Evolutionary conservation across 495 filamentous ascomycete genomes (phyloP).

Genomic region (Hypoxylon lienhwacheense): DNA sequence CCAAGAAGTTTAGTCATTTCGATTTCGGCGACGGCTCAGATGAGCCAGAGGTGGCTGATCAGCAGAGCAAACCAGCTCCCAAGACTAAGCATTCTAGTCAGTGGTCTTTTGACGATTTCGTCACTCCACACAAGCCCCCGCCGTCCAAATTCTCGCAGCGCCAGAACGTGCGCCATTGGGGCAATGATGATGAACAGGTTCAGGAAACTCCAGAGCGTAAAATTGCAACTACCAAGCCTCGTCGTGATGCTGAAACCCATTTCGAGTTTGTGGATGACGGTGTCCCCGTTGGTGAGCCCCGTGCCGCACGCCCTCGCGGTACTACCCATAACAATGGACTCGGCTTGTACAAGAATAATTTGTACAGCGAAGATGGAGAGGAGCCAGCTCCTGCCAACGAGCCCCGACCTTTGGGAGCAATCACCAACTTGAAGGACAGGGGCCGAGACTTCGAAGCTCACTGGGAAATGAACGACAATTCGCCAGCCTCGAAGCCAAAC

Average conservation of each 20-base stretch:
- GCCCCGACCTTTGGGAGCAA: constrained; percentile 53
- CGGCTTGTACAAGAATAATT: constrained; percentile 75
- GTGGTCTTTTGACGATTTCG: constrained; percentile 87
- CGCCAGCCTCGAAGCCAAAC: constrained; percentile 44
- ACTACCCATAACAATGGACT: constrained; percentile 61
- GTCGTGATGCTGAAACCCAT: constrained; percentile 77
- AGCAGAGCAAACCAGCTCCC: constrained; percentile 43
- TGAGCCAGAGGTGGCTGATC: constrained; percentile 42
- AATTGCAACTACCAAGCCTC: constrained; percentile 62
- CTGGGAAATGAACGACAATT: constrained; percentile 67
- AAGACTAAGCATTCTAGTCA: constrained; percentile 65
- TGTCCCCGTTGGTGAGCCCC: constrained; percentile 32
- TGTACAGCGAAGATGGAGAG: constrained; percentile 61
- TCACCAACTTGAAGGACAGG: constrained; percentile 67
- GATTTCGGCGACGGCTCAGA: constrained; percentile 71
- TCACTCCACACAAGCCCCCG: constrained; percentile 70
- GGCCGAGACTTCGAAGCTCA: constrained; percentile 73
- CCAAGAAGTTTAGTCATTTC: constrained; percentile 84
- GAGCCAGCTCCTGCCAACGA: constrained; percentile 32
- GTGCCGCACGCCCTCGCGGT: constrained; percentile 49
- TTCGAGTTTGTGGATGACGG: constrained; percentile 68
- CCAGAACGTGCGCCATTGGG: constrained; percentile 67
- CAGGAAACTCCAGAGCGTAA: constrained; percentile 59
- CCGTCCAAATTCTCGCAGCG: constrained; percentile 49
- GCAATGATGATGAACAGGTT: constrained; percentile 66